A percentile compares a stretch with the other conserved stretches of the same genome.
Evolutionary conservation across 129 eudicot species (phyloP).

Genomic region (Escallonia herrerae): DNA sequence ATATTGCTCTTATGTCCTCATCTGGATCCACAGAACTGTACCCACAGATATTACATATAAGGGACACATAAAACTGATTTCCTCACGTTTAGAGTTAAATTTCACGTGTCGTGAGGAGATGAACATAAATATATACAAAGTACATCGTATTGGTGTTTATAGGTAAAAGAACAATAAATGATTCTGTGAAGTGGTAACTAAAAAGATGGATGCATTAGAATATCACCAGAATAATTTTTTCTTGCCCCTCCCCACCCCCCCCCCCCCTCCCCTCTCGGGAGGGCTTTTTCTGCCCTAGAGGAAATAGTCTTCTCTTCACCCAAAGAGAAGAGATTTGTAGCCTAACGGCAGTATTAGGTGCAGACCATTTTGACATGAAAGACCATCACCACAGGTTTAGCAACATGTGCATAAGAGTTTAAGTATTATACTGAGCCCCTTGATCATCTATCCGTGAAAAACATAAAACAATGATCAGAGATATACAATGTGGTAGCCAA

Average conservation of each 20-base stretch:
- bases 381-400: background rate
- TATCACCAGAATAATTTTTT: background rate
- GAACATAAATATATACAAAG: no score
- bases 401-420: background rate
- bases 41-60: background rate
- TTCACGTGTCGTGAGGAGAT: no score
- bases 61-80: background rate
- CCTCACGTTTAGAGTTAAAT: background rate
- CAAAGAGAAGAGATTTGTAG: no score
- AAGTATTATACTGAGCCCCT: no score
- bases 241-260: no score
- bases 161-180: background rate
- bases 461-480: conserved; percentile 7
- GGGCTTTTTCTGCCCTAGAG: no score
- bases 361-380: background rate
- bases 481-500: conserved; percentile 63
- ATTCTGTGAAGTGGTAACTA: background rate
- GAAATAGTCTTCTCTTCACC: no score
- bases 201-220: background rate
- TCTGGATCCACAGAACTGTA: conserved; percentile 85
- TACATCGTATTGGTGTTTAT: no score
- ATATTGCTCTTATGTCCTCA: conserved; percentile 47
- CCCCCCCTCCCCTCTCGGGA: no score
- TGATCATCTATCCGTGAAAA: no score
- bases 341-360: background rate